Percentiles rank a stretch among this genome's conserved stretches.
Evolutionary conservation across 495 filamentous ascomycete genomes (phyloP).

Genomic region (Aspergillus diversus): DNA sequence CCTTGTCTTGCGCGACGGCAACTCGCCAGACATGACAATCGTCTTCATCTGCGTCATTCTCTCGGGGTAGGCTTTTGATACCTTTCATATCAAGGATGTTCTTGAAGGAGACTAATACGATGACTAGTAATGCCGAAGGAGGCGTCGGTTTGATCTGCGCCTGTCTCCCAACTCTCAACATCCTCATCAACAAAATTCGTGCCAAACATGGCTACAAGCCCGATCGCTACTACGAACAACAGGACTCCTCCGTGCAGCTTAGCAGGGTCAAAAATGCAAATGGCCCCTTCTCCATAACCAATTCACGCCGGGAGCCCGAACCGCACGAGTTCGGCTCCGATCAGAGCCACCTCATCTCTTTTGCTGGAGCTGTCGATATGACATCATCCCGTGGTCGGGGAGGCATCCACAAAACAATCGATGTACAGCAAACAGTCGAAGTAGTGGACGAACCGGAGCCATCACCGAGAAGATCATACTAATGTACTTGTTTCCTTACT

Average conservation of each 20-base stretch:
- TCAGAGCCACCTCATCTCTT: conserved; percentile 42
- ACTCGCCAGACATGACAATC: conserved; percentile 40
- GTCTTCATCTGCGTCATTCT: conserved; percentile 49
- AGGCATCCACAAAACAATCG: conserved; percentile 43
- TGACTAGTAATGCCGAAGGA: conserved; percentile 48
- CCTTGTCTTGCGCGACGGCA: conserved; percentile 40
- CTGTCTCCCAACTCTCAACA: conserved; percentile 48
- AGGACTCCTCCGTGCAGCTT: conserved; percentile 34
- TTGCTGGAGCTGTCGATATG: conserved; percentile 32
- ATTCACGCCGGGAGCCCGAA: conserved; percentile 24
- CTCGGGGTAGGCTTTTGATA: conserved; percentile 42
- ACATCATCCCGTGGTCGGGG: conserved; percentile 22
- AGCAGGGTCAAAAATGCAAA: conserved; percentile 29
- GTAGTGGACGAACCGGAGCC: conserved; percentile 16
- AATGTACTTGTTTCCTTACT: neutral
- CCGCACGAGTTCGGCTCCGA: conserved; percentile 34
- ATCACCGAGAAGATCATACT: neutral
- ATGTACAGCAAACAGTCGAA: conserved; percentile 42
- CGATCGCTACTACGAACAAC: conserved; percentile 38
- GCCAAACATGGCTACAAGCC: conserved; percentile 33
- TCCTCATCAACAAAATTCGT: conserved; percentile 36
- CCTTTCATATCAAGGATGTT: neutral
- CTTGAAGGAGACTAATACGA: conserved; percentile 3
- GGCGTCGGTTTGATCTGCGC: conserved; percentile 53
- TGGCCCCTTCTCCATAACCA: conserved; percentile 16